Base-by-base conservation (phyloP, 2,329 filamentous ascomycete genomes). In the Cladosporium sphaerospermum region DNA sequence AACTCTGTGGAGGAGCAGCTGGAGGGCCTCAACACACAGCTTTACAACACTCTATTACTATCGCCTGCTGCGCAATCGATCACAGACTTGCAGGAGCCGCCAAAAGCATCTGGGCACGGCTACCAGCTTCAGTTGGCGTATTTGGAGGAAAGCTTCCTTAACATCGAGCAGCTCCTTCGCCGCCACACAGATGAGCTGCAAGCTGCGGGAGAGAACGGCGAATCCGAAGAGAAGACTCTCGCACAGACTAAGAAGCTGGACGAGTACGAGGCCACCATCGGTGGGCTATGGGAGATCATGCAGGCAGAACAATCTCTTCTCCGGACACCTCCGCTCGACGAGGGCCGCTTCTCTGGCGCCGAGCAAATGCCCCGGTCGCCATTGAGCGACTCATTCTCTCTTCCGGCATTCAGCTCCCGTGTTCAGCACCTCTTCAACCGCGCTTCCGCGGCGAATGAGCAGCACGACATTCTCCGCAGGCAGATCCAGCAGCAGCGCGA, bases 401-500 rank as follows among this genome's bases (percentile, higher is more conserved):
- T 96, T 3, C 76, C 79, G 18, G 88, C 85, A 16, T 95, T 97
- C 67, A 85, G 84, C 13, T 75, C 81, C 8, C 89, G 88, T 63
- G 83, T 97, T 1, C 85, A 90, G 62, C 86, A 83, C 72, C 74
- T 96, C 4, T 89, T 90, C 65, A 77, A 78, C 39, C 86, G 89
- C 54, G 81, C 89, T n/a, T 86, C 84, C 14, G 81, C 81, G 16
- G 75, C 96, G 34, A 85, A 88, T 57, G 88, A 96, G 62, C 91
- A 97, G 67, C 95, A 96, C 67, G 82, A 83, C 45, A 91, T 96
- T 18, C 78, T 97, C 8, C 86, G 92, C 64, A 83, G 90, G 41
- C 91, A 97, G 68, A 92, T 96, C 64, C 92, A 95, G 72, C 91
- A 97, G 67, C 92, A 97, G 71, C 86, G 91, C 54, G 89, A 95